Percentiles rank a stretch among this genome's conserved stretches.
phyloP scores from a whole-genome alignment of 192 early-diverging fungal species.

The Backusella sp. region DNA sequence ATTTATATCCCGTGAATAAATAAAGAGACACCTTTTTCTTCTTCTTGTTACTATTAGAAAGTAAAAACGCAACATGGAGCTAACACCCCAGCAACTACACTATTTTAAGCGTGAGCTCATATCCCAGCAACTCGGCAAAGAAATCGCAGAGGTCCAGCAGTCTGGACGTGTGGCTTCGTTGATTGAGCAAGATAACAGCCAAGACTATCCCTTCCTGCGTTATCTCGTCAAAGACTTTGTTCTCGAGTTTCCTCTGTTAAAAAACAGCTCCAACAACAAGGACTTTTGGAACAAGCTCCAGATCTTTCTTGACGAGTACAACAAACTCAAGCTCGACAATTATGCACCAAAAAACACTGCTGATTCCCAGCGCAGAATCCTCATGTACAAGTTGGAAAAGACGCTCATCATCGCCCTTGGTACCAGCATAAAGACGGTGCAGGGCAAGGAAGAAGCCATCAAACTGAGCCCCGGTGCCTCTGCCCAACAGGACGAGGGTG shows the following conservation, averaged over 20 bases:
- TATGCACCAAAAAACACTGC: constrained; percentile 17
- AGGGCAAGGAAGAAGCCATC: constrained; percentile 29
- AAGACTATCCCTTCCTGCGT: constrained; percentile 44
- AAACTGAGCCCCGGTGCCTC: not conserved
- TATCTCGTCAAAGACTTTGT: constrained; percentile 49
- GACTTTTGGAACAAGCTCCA: constrained; percentile 51
- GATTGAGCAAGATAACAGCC: constrained; percentile 15
- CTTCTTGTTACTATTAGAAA: not conserved
- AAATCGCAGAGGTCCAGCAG: constrained; percentile 33
- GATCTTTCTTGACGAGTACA: constrained; percentile 47
- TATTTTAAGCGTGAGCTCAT: constrained; percentile 57
- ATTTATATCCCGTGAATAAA: not conserved
- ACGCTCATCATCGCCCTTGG: constrained; percentile 29
- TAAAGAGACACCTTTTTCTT: not conserved
- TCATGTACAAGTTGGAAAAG: constrained; percentile 35
- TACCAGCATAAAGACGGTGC: constrained; percentile 31
- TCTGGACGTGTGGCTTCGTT: constrained; percentile 23
- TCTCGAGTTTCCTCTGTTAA: constrained; percentile 51
- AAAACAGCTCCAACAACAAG: constrained; percentile 20
- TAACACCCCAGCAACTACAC: constrained; percentile 42
- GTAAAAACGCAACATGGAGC: not conserved
- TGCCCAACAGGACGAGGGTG: not conserved
- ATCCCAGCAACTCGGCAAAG: constrained; percentile 42
- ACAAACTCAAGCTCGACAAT: constrained; percentile 39
- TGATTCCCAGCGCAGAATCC: constrained; percentile 30